Evolutionary conservation across 1,284 basidiomycete genomes (phyloP), one percentile per base, ranked within the genome.

Genomic region (Pholiota adiposa): DNA sequence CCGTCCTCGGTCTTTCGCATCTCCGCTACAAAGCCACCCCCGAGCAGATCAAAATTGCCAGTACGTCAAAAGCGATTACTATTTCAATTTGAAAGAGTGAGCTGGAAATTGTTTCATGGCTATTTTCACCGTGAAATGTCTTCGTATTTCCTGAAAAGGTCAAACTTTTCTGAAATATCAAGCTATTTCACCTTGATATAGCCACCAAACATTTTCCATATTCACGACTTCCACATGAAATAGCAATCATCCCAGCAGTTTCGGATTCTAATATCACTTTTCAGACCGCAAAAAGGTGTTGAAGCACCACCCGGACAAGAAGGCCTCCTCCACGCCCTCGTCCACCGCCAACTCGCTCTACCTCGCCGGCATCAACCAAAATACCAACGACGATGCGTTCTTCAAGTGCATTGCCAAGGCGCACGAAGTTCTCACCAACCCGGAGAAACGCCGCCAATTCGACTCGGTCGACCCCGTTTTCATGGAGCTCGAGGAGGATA

Each of bases 361-460:
- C 58, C 72, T 79, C 44, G 63, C 73, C 8, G 77, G 75, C 49
- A 69, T 77, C 29, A 77, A 76, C 63, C 70, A 76, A 63, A 82
- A 82, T 60, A 83, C 81, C 57, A 98, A 98, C 79, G 96, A 98
- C 77, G 97, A 99, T 73, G 89, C 90, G 3, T 99, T 99, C 85
- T 99, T 99, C 93, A 99, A 99, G 80, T 99, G 97, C 74, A 98
- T 99, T 69, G 90, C 94, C 78, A 99, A 99, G 77, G 96, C 96
- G 19, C 88, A 92, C 77, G 97, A 99, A 70, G 89, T 96, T 44
- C 88, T 99, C 54, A 92, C 89, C 60, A 85, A 97, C 78, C 75
- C 87, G 18, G 96, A 98, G 72, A 90, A 89, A 70, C 89, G 96
- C 65, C 89, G 94, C 52, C 96, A 98, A 76, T 99, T 98, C 77